Conservation (phyloP, 1,139 yeast genomes). For the Candida pseudoviswanathii region DNA sequence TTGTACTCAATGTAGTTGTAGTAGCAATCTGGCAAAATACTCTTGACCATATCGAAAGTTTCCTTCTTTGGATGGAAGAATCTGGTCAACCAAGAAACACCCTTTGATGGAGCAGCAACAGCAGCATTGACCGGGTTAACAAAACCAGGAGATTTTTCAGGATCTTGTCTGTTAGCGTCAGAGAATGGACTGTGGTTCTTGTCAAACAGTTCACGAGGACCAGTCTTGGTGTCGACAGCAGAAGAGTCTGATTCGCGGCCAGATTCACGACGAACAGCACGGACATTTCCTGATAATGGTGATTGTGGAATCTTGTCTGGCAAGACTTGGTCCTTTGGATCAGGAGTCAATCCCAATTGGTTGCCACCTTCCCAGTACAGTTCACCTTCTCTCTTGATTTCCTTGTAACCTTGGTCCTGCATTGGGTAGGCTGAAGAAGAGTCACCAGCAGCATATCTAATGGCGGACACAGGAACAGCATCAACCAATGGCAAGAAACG, state of each 20-base stretch:
- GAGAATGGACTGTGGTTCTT: constrained; percentile 18
- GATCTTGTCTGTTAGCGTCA: constrained; percentile 15
- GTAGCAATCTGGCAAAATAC: constrained; percentile 40
- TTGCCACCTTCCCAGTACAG: constrained; percentile 51
- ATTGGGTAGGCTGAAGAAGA: constrained; percentile 49
- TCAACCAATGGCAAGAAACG: constrained; percentile 63
- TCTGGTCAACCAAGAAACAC: constrained; percentile 36
- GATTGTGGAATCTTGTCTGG: constrained; percentile 17
- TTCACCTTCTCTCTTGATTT: constrained; percentile 57
- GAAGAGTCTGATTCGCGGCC: constrained; percentile 14
- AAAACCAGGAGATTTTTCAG: constrained; percentile 15
- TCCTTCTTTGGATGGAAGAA: constrained; percentile 45
- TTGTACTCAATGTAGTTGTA: constrained; percentile 48
- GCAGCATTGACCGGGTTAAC: constrained; percentile 15
- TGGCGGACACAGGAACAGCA: constrained; percentile 74
- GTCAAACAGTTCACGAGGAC: constrained; percentile 23
- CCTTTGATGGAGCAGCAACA: constrained; percentile 20
- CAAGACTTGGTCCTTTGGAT: constrained; percentile 30
- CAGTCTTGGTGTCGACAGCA: constrained; percentile 15
- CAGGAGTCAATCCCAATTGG: constrained; percentile 35
- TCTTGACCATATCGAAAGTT: constrained; percentile 41
- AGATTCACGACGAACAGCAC: constrained; percentile 5
- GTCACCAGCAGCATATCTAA: constrained; percentile 60
- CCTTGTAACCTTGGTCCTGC: constrained; percentile 64
- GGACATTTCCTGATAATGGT: constrained; percentile 10